Percentiles rank a stretch among this genome's conserved stretches.
Evolutionary conservation across 148 eudicot species (phyloP).

Genomic region (Cornus kousa): DNA sequence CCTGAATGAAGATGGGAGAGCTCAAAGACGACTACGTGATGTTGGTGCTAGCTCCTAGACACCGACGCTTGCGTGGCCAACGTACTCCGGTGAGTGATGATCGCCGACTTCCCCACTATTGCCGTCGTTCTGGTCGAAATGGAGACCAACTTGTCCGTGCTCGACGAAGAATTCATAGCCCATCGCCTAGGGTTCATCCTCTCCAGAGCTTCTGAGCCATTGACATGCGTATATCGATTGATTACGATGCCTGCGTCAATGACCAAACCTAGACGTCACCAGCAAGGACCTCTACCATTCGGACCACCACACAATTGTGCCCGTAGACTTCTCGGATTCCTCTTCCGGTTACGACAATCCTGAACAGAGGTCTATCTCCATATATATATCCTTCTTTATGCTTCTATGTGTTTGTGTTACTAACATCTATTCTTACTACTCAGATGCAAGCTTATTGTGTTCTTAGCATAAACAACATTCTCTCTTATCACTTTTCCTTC

Average conservation of each 20-base stretch:
- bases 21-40: no score
- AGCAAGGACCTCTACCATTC: conserved; percentile 43
- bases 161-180: conserved; percentile 89
- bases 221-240: conserved; percentile 87
- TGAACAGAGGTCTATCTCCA: conserved; percentile 32
- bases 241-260: conserved; percentile 52
- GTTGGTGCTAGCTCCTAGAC: conserved; percentile 33
- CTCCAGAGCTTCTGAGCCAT: conserved; percentile 81
- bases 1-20: conserved; percentile 63
- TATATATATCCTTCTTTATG: not conserved
- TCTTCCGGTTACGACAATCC: conserved; percentile 40
- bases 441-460: no score
- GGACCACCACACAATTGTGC: conserved; percentile 72
- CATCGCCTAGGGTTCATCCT: conserved; percentile 78
- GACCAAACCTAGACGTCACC: conserved; percentile 68
- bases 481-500: no score
- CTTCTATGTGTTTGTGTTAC: no score
- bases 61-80: conserved; percentile 80
- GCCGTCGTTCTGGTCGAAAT: conserved; percentile 34
- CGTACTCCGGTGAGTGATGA: conserved; percentile 51
- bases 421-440: no score
- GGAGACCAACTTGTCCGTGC: conserved; percentile 85
- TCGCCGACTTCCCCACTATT: no score
- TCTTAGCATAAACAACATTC: no score
- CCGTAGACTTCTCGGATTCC: conserved; percentile 70